phyloP scores from a whole-genome alignment of 2,329 filamentous ascomycete species.

The Colletotrichum sp. region DNA sequence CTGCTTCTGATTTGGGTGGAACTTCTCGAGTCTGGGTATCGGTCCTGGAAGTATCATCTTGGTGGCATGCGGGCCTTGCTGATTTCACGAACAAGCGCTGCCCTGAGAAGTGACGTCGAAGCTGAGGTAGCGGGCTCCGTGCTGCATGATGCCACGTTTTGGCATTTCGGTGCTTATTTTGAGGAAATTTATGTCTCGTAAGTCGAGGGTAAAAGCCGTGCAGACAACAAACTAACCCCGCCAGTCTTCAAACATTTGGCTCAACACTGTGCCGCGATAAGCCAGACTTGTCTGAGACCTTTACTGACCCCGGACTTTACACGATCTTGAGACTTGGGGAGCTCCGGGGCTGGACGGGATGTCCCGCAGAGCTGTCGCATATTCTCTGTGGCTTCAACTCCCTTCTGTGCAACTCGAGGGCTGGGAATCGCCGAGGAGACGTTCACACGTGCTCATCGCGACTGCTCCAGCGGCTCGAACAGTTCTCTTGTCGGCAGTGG shows the following conservation, averaged over 20 bases:
- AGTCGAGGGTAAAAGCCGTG: neutral
- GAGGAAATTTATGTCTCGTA: neutral
- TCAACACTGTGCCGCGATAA: neutral
- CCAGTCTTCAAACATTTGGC: neutral
- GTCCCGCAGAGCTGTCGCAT: neutral
- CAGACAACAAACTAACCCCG: neutral
- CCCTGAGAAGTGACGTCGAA: neutral
- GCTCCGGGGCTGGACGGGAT: neutral
- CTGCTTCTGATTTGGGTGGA: neutral
- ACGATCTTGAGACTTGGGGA: neutral
- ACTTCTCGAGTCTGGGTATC: neutral
- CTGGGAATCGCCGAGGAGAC: neutral
- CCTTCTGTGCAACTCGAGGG: neutral
- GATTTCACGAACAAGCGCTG: neutral
- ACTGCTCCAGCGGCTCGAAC: neutral
- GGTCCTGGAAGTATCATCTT: neutral
- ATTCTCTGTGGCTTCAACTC: neutral
- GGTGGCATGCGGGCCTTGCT: neutral
- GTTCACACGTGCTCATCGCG: neutral
- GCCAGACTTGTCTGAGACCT: neutral
- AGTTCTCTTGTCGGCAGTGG: neutral
- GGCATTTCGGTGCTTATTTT: neutral
- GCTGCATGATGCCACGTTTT: neutral
- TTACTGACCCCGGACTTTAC: neutral
- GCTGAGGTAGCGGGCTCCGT: rapidly evolving